Conservation (phyloP, 441 rosid genomes). For the Dalechampia spathulata region DNA sequence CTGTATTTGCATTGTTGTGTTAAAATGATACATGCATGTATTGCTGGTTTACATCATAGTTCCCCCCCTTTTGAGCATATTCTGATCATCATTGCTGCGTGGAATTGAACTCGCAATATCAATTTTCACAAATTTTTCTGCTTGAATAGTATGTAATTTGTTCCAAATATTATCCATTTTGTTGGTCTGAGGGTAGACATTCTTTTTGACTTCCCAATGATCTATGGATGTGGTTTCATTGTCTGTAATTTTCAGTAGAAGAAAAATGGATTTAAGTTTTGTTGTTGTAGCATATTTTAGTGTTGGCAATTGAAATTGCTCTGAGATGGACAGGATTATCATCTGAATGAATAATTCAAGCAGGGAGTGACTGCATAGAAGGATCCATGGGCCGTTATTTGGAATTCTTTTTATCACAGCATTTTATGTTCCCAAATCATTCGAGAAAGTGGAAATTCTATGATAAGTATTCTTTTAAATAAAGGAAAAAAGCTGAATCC, state of each 20-base stretch:
- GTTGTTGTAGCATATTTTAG: neutral
- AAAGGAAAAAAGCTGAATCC: neutral
- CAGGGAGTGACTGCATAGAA: neutral
- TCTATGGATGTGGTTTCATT: neutral
- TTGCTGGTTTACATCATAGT: neutral
- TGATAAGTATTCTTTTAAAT: conserved; percentile 2
- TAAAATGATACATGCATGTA: neutral
- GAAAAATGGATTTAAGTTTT: neutral
- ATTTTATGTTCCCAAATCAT: neutral
- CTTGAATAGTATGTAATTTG: conserved; percentile 3
- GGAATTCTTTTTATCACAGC: neutral
- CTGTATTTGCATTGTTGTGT: neutral
- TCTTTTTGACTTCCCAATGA: neutral
- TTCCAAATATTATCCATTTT: neutral
- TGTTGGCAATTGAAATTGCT: neutral
- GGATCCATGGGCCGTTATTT: neutral
- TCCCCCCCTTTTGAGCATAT: neutral
- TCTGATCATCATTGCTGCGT: neutral
- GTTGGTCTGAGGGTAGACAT: neutral
- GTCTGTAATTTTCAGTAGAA: neutral
- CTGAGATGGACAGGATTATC: neutral
- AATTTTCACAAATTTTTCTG: neutral
- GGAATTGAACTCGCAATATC: conserved; percentile 1
- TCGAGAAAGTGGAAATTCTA: neutral
- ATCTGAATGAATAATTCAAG: conserved; percentile 4